Evolutionary conservation across 2,329 filamentous ascomycete species (phyloP).

Genomic region (Lachnellula occidentalis): DNA sequence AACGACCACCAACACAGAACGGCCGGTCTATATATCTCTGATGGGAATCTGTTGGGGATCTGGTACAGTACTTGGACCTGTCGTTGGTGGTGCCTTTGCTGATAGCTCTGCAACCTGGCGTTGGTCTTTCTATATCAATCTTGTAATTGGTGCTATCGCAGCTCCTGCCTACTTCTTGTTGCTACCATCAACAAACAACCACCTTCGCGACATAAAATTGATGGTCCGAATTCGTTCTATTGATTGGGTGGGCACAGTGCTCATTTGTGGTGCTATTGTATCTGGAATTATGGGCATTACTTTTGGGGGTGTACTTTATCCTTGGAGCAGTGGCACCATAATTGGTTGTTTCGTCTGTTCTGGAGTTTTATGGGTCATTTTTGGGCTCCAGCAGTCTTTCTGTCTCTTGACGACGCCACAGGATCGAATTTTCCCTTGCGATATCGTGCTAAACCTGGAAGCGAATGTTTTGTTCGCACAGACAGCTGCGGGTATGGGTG

Average conservation of each 20-base stretch:
- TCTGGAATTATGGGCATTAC: conserved; percentile 35
- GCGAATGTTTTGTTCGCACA: conserved; percentile 38
- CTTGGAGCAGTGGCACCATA: neutral
- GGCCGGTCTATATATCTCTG: conserved; percentile 10
- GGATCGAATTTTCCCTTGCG: conserved; percentile 34
- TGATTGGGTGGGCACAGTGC: conserved; percentile 41
- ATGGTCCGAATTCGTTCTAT: conserved; percentile 19
- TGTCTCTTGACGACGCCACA: conserved; percentile 37
- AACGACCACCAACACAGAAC: conserved; percentile 9
- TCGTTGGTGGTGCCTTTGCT: conserved; percentile 30
- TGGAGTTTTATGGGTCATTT: conserved; percentile 14
- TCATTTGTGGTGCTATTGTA: conserved; percentile 39
- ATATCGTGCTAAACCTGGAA: conserved; percentile 29
- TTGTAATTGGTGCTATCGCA: conserved; percentile 32
- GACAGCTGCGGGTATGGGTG: conserved; percentile 31
- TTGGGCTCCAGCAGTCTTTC: conserved; percentile 24
- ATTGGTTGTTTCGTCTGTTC: conserved; percentile 29
- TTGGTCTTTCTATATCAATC: conserved; percentile 31
- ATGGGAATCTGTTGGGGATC: conserved; percentile 16
- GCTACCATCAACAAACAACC: conserved; percentile 9
- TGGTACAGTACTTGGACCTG: conserved; percentile 18
- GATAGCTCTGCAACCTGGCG: conserved; percentile 24
- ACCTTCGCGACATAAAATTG: neutral
- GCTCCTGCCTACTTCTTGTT: conserved; percentile 40
- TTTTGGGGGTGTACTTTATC: conserved; percentile 16